Evolutionary conservation across 1,284 basidiomycete species (phyloP), one percentile per base, ranked within the genome.

Genomic region (Leccinum glutinopallens): DNA sequence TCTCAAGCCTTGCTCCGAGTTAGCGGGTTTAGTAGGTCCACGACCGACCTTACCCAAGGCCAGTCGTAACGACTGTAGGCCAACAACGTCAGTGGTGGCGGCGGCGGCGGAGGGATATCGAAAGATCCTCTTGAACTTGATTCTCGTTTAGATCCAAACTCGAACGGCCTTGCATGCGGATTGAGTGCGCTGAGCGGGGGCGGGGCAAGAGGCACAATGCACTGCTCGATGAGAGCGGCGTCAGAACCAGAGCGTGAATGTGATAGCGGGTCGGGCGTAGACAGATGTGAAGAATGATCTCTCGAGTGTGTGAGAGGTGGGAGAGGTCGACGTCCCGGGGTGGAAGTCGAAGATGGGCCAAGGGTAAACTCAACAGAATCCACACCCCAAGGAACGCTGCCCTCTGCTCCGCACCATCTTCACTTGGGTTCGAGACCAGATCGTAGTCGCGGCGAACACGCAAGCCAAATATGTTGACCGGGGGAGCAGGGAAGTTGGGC

Each of bases 401-500:
- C 59, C 76, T 76, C 32, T 75, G 76, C 46, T 77, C 73, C 7
- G 73, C 72, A 8, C 82, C 87, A 70, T 93, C 91, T 65, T 93
- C 91, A 70, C 90, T 92, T 1, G 91, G 91, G 74, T 93, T 93
- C 51, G 91, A 93, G 22, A 92, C 84, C 65, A 92, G 81, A 68
- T 93, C 91, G 64, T 88, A 87, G 17, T 87, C 85, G 10, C 69
- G 70, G 19, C 67, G 68, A 55, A 78, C 68, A 33, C 76, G 75
- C 60, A 82, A 68, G 37, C 77, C 72, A 61, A 80, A 73, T 1
- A 81, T 76, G 60, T 79, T 83, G 25, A 82, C 79, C 1, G 91
- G 91, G 9, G 91, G 92, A 33, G 82, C 84, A 67, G 90, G 91
- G 81, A 93, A 93, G 60, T 89, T 87, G 33, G 91, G 91, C 53